Evolutionary conservation across 768 basidiomycete genomes (phyloP), one percentile per base, ranked within the genome.

Genomic region (Tylopilus cervinicoccineus): DNA sequence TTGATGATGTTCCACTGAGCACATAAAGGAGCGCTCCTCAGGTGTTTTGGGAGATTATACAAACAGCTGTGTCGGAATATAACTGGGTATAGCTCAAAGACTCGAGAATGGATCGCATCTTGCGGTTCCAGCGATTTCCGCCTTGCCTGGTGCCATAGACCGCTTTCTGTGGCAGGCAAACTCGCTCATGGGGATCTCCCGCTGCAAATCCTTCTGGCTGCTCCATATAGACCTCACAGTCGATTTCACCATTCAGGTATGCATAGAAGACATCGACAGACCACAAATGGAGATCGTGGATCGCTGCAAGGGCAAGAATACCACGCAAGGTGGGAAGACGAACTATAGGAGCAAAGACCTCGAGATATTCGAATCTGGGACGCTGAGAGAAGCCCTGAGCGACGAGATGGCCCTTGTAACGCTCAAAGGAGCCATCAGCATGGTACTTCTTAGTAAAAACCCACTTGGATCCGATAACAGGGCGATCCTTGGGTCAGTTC

Each of bases 391-490:
- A 39, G 16, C 24, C 19, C 24, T 39, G 37, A 2, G 22, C 67
- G 11, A 73, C 71, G 6, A 75, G 57, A 9, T 66, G 46, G 7
- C 55, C 72, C 57, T 75, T 74, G 61, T 69, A 70, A 2, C 64
- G 55, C 22, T 54, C 52, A 38, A 74, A 65, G 0, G 54, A 52
- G 5, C 73, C 75, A 28, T 50, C 31, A 45, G 19, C 26, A 23
- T 24, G 43, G 4, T 27, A 45, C 8, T 50, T 50, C 43, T 64
- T 53, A 1, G 54, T 58, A 51, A 66, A 74, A 2, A 74, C 69
- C 67, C 69, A 72, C 4, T 54, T 62, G 26, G 52, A 57, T 3
- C 66, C 64, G 43, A 73, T 60, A 16, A 61, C 51, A 38, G 67
- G 72, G 5, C 51, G 32, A 11, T 63, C 62, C 4, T 38, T 29